Evolutionary conservation across 495 filamentous ascomycete species (phyloP).

Genomic region (Hypoxylon lienhwacheense): DNA sequence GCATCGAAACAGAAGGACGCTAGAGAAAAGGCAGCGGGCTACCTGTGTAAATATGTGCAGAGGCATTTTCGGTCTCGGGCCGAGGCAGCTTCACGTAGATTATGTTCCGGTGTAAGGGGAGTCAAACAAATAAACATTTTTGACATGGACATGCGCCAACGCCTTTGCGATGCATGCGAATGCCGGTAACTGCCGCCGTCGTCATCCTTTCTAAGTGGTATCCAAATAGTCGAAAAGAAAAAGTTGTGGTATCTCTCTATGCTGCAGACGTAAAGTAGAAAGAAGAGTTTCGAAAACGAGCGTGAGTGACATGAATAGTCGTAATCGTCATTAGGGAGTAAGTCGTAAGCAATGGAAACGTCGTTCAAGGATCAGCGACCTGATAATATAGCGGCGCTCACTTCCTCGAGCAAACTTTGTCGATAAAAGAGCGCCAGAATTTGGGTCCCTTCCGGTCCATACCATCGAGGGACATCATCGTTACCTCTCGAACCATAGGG

Average conservation of each 20-base stretch:
- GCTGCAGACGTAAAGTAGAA: conserved; percentile 24
- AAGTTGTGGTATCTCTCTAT: conserved; percentile 40
- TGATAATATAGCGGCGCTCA: conserved; percentile 13
- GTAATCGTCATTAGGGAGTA: conserved; percentile 26
- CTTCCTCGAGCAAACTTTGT: conserved; percentile 49
- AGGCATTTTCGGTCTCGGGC: conserved; percentile 29
- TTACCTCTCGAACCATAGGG: conserved; percentile 73
- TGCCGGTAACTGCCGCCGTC: conserved; percentile 15
- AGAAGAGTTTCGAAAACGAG: conserved; percentile 13
- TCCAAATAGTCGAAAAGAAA: conserved; percentile 32
- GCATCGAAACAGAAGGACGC: conserved; percentile 6
- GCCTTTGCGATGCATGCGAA: conserved; percentile 29
- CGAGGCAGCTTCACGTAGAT: conserved; percentile 29
- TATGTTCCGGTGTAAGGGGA: conserved; percentile 13
- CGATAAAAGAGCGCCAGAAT: conserved; percentile 50
- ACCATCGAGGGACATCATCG: conserved; percentile 47
- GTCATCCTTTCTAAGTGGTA: conserved; percentile 35
- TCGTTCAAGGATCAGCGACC: conserved; percentile 2
- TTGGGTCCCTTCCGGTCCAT: conserved; percentile 45
- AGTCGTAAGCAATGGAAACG: conserved; percentile 8
- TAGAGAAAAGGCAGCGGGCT: conserved; percentile 18
- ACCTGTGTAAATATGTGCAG: conserved; percentile 18
- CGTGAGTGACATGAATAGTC: conserved; percentile 29
- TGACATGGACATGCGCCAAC: conserved; percentile 24
- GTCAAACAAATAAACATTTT: conserved; percentile 30